Evolutionary conservation across 2,329 filamentous ascomycete species (phyloP), one percentile per base, ranked within the genome.

Genomic region (Aspergillus luchuensis): DNA sequence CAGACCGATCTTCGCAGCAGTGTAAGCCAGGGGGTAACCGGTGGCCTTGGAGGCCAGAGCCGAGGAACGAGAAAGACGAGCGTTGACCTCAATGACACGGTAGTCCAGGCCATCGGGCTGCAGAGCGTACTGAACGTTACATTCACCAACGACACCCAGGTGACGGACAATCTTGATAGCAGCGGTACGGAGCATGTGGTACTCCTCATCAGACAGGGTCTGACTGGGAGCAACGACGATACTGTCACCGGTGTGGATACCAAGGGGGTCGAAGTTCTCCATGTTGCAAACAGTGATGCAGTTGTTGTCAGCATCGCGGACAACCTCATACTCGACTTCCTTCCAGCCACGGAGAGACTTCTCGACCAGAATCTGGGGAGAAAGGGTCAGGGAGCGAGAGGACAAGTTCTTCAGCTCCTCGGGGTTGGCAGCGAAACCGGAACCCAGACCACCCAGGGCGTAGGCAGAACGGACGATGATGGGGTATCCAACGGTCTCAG

Each of bases 341-440:
- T 99, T 99, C 95, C 95, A 99, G 78, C 95, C 95, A 84, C 97
- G 98, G 69, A 99, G 87, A 56, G 92, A 97, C 81, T 98, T 98
- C 84, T 99, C 95, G 61, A 99, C 93, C 75, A 99, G 80, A 72
- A 99, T 97, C 79, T 99, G 95, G 53, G 95, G 94, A 2, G 94
- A 94, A 38, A 98, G 86, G 48, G 93, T 96, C 60, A 99, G 85
- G 50, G 94, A 98, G 66, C 92, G 89, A 64, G 95, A 93, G 67
- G 93, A 90, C 85, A 99, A 85, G 79, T 98, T 92, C 76, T 91
- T 89, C 60, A 99, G 88, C 81, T 99, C 95, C 73, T 97, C 92
- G 69, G 90, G 84, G 79, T 97, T 95, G 80, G 92, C 90, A 68
- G 95, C 95, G 76, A 99, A 99, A 56, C 95, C 95, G 66, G 93